Evolutionary conservation across 345 rosid species (phyloP).

Genomic region (Aurinia saxatilis): DNA sequence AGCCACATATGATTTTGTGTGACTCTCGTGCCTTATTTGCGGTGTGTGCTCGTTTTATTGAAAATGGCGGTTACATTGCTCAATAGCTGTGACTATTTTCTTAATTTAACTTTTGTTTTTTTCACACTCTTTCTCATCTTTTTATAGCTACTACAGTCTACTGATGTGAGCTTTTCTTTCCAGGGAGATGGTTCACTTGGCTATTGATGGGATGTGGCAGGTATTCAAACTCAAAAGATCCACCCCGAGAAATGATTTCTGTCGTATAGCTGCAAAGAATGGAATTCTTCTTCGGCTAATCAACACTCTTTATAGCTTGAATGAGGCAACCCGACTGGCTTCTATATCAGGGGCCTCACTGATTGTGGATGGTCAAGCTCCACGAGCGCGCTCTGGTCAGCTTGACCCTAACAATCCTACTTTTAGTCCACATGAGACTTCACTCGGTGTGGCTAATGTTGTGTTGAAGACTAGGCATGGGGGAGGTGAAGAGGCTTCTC

Average conservation of each 20-base stretch:
- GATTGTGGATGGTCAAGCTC: slow-evolving; percentile 50
- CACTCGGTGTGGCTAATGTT: slow-evolving; percentile 51
- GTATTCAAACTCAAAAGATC: slow-evolving; percentile 95
- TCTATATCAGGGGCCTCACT: slow-evolving; percentile 56
- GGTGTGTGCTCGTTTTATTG: neutral
- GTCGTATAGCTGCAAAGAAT: slow-evolving; percentile 91
- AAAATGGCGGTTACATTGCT: neutral
- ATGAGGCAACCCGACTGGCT: slow-evolving; percentile 86
- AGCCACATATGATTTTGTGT: neutral
- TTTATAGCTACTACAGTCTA: neutral
- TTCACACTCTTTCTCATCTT: too few species aligned
- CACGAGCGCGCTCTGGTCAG: slow-evolving; percentile 68
- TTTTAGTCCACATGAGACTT: slow-evolving; percentile 52
- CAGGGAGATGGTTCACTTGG: slow-evolving; percentile 99
- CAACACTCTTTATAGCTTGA: slow-evolving; percentile 93
- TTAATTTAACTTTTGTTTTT: slow-evolving; percentile 5
- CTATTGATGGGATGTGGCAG: slow-evolving; percentile 99
- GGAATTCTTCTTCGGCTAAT: slow-evolving; percentile 81
- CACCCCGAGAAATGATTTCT: slow-evolving; percentile 89
- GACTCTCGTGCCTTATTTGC: neutral
- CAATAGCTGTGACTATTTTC: neutral
- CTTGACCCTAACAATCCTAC: slow-evolving; percentile 58
- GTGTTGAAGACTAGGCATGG: slow-evolving; percentile 50
- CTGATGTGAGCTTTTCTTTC: slow-evolving; percentile 32
- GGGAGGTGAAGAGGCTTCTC: slow-evolving; percentile 61